Conservation (phyloP, 2,329 filamentous ascomycete genomes). For the Saccharata proteae region DNA sequence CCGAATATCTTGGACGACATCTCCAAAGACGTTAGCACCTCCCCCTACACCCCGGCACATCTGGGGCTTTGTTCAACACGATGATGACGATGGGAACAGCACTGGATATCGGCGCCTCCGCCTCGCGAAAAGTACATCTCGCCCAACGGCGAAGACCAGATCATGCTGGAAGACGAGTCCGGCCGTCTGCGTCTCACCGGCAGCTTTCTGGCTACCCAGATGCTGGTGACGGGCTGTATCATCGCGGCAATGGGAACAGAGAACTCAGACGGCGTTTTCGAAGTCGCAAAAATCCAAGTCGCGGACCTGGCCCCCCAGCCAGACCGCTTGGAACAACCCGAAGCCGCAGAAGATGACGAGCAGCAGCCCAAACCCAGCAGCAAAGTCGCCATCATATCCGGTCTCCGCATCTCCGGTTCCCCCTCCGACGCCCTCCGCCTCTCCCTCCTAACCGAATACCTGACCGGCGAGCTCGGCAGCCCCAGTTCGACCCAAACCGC, state of each 20-base stretch:
- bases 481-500: constrained; percentile 46
- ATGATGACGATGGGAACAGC: constrained; percentile 35
- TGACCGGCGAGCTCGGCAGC: constrained; percentile 68
- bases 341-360: constrained; percentile 29
- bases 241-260: constrained; percentile 92
- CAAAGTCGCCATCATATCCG: constrained; percentile 83
- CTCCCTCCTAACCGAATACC: constrained; percentile 70
- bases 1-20: constrained; percentile 94
- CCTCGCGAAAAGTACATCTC: constrained; percentile 65
- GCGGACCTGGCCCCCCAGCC: constrained; percentile 78
- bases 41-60: neutral
- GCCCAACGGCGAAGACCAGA: constrained; percentile 48
- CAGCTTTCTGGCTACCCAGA: constrained; percentile 49
- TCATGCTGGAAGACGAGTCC: constrained; percentile 93
- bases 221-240: constrained; percentile 86
- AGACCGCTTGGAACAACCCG: constrained; percentile 61
- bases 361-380: constrained; percentile 35
- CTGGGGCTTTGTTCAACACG: too few species aligned
- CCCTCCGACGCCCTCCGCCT: constrained; percentile 64
- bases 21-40: constrained; percentile 61
- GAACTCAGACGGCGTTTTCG: constrained; percentile 81
- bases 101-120: constrained; percentile 78
- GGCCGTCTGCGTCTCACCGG: constrained; percentile 75
- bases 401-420: constrained; percentile 68
- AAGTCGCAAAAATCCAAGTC: constrained; percentile 80